Evolutionary conservation across 1,139 yeast species (phyloP), one percentile per base, ranked within the genome.

Genomic region (Candida labiduridarum): DNA sequence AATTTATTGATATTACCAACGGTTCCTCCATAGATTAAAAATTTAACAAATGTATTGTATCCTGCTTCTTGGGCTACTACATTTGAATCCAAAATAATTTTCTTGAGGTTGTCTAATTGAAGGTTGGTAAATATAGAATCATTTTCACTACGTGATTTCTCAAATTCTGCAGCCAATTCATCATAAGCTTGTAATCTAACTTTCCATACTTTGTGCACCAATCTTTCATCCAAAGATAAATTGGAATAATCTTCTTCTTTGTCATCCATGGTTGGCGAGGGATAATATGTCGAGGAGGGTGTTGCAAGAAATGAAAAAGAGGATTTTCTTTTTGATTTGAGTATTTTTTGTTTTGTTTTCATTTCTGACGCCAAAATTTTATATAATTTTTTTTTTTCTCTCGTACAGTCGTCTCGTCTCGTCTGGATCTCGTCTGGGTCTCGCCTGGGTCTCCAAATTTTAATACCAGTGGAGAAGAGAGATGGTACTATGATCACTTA

Each of bases 21-120:
- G 4, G 79, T 60, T 0, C 86, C 89, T 1, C 89, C 91, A 60
- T 67, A 80, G 59, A 82, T 80, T 49, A 89, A 71, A 58, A 82
- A 80, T n/a, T 80, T 77, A 12, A 69, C 68, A 25, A 89, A 66
- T 5, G 88, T 76, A 11, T 72, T 67, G 36, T 90, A 72, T 11
- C 91, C 98, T 0, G 87, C 72, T 63, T 94, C 98, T 59, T 91
- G 96, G 0, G 99, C 97, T 19, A 89, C 96, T 14, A 91, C 97
- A 65, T 94, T 94, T 41, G 87, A 67, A 64, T 94, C 99, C 7
- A 81, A 76, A 10, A 87, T 83, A 36, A 85, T 78, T 58, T 77
- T 79, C 58, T 80, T 84, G 58, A 84, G 69, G 11, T 76, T 49
- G 12, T 82, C 86, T 30, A 50, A 41, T 10, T 30, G 33, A 30